Percentiles rank a stretch among this genome's conserved stretches.
phyloP scores from a whole-genome alignment of 805 yeast species.

The Sugiyamaella americana region DNA sequence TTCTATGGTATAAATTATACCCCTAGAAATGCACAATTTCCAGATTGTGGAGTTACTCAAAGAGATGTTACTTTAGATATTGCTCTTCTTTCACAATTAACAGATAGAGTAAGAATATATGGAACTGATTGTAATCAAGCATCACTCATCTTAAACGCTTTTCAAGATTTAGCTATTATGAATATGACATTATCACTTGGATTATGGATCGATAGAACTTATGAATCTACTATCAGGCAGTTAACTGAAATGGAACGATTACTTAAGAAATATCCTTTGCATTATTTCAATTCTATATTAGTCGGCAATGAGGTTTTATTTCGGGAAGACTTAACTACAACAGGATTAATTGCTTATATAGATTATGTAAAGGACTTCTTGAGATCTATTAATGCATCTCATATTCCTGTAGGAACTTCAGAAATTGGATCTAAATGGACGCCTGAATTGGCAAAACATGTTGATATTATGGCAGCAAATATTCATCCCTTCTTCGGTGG shows the following conservation, averaged over 20 bases:
- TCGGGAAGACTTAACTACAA: constrained; percentile 42
- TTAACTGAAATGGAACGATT: constrained; percentile 40
- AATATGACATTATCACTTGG: constrained; percentile 57
- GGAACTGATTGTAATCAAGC: constrained; percentile 61
- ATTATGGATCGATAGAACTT: constrained; percentile 51
- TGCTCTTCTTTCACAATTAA: constrained; percentile 50
- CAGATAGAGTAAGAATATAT: constrained; percentile 50
- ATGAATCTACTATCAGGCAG: constrained; percentile 42
- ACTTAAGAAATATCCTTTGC: constrained; percentile 40
- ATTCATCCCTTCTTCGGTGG: constrained; percentile 68
- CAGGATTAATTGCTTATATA: constrained; percentile 39
- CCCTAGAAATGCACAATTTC: constrained; percentile 46
- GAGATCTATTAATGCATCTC: constrained; percentile 28
- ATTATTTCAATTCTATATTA: constrained; percentile 44
- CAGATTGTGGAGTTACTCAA: constrained; percentile 45
- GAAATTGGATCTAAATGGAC: constrained; percentile 49
- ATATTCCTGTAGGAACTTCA: constrained; percentile 54
- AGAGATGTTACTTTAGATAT: constrained; percentile 51
- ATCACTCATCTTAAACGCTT: constrained; percentile 46
- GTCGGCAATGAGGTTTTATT: constrained; percentile 61
- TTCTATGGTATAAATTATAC: constrained; percentile 59
- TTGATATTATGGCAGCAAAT: constrained; percentile 58
- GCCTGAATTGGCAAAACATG: constrained; percentile 34
- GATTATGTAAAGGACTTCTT: constrained; percentile 37
- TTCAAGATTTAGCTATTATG: constrained; percentile 40